These are phyloP conservation scores for Rhodotorula glutinis DNA, from an alignment of 1,284 basidiomycete genomes.

Conservation along the genomic window DNA sequence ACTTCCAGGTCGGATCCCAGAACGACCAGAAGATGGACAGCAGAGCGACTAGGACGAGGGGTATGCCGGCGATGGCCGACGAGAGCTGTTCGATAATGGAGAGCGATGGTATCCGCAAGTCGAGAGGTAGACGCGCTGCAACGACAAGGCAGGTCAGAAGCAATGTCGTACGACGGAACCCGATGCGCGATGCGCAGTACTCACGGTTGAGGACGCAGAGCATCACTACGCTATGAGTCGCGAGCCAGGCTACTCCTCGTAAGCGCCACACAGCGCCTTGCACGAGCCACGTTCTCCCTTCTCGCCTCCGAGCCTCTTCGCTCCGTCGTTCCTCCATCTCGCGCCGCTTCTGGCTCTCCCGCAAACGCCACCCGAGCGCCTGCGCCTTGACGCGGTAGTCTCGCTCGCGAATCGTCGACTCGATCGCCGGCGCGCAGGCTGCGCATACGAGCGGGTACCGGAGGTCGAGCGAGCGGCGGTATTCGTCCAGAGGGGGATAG, in stretches of 20 bases:
- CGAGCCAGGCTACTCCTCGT: constrained; percentile 23
- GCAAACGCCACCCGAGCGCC: constrained; percentile 54
- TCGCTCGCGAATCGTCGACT: constrained; percentile 70
- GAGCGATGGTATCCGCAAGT: no score
- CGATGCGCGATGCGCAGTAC: background rate
- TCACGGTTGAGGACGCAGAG: background rate
- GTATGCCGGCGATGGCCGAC: background rate
- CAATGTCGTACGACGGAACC: no score
- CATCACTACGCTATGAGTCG: background rate
- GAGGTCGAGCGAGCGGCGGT: constrained; percentile 66
- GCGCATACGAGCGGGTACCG: constrained; percentile 83
- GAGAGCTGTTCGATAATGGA: no score
- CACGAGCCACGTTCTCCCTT: constrained; percentile 1
- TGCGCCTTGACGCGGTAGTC: constrained; percentile 76
- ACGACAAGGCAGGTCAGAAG: no score
- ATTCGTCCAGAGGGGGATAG: constrained; percentile 62
- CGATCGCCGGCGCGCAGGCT: constrained; percentile 68
- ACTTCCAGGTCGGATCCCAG: constrained; percentile 40
- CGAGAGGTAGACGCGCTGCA: no score
- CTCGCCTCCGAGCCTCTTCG: background rate
- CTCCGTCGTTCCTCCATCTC: constrained; percentile 2
- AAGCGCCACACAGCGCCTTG: constrained; percentile 23
- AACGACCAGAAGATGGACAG: constrained; percentile 33
- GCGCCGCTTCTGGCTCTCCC: constrained; percentile 16
- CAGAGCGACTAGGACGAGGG: background rate